Conservation (phyloP, 2,329 filamentous ascomycete genomes). For the Neophaeococcomyces aloes region DNA sequence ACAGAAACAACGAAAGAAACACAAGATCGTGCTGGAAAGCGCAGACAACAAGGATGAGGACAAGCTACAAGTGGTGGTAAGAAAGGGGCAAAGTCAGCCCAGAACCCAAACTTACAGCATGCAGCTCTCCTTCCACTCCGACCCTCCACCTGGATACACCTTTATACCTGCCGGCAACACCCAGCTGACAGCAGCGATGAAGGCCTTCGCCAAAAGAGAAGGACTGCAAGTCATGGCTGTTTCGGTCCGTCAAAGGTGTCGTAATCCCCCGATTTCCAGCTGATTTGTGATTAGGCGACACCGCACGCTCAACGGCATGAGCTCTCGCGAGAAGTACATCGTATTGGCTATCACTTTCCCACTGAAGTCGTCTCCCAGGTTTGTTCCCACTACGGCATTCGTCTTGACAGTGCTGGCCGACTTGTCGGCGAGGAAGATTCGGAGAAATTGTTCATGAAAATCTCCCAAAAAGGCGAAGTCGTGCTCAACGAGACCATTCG, state of each 20-base stretch:
- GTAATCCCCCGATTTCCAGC: slow-evolving; percentile 3
- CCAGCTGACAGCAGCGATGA: slow-evolving; percentile 48
- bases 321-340: slow-evolving; percentile 50
- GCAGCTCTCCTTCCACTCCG: slow-evolving; percentile 46
- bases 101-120: slow-evolving; percentile 11
- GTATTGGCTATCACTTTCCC: slow-evolving; percentile 54
- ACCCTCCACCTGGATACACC: slow-evolving; percentile 49
- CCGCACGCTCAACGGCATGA: slow-evolving; percentile 41
- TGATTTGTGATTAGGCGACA: slow-evolving; percentile 32
- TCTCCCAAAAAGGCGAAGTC: slow-evolving; percentile 16
- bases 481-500: slow-evolving; percentile 15
- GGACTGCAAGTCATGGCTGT: slow-evolving; percentile 47
- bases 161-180: slow-evolving; percentile 52
- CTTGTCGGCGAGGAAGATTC: slow-evolving; percentile 27
- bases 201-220: slow-evolving; percentile 48
- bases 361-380: slow-evolving; percentile 48
- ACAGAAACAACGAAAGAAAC: slow-evolving; percentile 29
- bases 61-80: slow-evolving; percentile 45
- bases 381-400: slow-evolving; percentile 39
- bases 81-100: slow-evolving; percentile 18
- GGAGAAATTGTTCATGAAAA: slow-evolving; percentile 16
- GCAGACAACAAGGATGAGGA: slow-evolving; percentile 48
- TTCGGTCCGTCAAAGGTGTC: slow-evolving; percentile 42
- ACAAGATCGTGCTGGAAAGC: slow-evolving; percentile 50
- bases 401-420: slow-evolving; percentile 38